Evolutionary conservation across 768 basidiomycete genomes (phyloP).

Genomic region (Russula virescens): DNA sequence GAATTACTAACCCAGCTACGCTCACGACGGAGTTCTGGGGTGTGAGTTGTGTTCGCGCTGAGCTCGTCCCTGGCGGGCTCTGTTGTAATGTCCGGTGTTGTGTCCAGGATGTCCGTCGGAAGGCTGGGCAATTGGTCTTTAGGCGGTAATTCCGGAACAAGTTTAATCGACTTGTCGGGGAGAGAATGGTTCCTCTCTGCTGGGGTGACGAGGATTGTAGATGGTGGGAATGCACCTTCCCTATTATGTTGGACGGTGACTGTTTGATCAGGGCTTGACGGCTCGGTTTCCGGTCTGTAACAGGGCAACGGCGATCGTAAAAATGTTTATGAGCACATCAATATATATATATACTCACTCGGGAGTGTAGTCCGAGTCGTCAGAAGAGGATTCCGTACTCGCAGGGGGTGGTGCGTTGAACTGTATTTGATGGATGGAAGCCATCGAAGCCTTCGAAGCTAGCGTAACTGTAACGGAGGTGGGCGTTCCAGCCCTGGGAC

Average conservation of each 20-base stretch:
- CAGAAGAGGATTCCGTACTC: slow-evolving; percentile 3
- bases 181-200: slow-evolving; percentile 4
- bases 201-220: slow-evolving; percentile 28
- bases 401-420: slow-evolving; percentile 3
- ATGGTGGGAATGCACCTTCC: slow-evolving; percentile 65
- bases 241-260: slow-evolving; percentile 29
- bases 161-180: neutral
- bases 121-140: slow-evolving; percentile 11
- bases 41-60: neutral
- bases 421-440: slow-evolving; percentile 17
- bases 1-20: slow-evolving; percentile 31
- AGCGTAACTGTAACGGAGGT: slow-evolving; percentile 47
- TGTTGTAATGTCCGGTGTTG: neutral
- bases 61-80: neutral
- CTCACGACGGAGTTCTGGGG: slow-evolving; percentile 23
- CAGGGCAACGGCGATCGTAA: slow-evolving; percentile 4
- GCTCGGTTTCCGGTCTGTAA: slow-evolving; percentile 9
- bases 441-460: slow-evolving; percentile 11
- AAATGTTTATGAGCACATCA: neutral
- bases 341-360: slow-evolving; percentile 6
- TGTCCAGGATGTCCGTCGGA: slow-evolving; percentile 1
- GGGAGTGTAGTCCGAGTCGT: slow-evolving; percentile 7
- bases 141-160: slow-evolving; percentile 14
- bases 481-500: slow-evolving; percentile 23
- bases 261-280: neutral